phyloP scores from a whole-genome alignment of 176 grass and related monocot genomes.

The Hordeum vulgare region MorexV3_pseudomolecules_assembly NC_058522.1:435639293-435639792 shows the following conservation, averaged over 20 bases:
- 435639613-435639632: not conserved
- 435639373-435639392: slow-evolving; percentile 21
- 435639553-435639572: not conserved
- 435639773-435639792: not conserved
- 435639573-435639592: not conserved
- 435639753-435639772: not conserved
- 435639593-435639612: not conserved
- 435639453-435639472: slow-evolving; percentile 58
- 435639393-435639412: slow-evolving; percentile 58
- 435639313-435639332: not conserved
- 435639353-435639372: not conserved
- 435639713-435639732: slow-evolving; percentile 76
- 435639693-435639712: slow-evolving; percentile 51
- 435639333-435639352: not conserved
- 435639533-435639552: not conserved
- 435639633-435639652: not conserved
- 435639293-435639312: not conserved
- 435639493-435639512: not conserved
- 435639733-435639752: not conserved
- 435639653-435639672: slow-evolving; percentile 45
- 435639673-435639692: slow-evolving; percentile 36
- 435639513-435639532: not conserved
- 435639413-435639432: slow-evolving; percentile 36
- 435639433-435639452: slow-evolving; percentile 33
- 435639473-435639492: not conserved